Base-by-base conservation (phyloP, 257 asterid species). In the Ligustrum vulgare region DNA sequence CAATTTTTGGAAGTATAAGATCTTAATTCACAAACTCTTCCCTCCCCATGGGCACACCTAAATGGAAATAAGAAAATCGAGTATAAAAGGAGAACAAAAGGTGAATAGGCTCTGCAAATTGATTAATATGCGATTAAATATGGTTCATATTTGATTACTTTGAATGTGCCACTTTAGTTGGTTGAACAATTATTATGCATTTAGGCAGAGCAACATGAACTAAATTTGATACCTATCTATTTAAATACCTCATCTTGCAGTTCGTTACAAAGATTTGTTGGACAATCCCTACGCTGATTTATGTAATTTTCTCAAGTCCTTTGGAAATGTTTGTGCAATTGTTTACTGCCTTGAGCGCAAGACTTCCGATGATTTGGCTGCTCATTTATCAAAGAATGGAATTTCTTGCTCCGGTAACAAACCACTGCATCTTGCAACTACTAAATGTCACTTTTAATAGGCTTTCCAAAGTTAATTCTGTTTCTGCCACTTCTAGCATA, bases 301-400 rank as follows among this genome's bases (percentile, higher is more conserved):
- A 67, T 90, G 97, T 80, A 87, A 92, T 75, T 79, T 86, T 76
- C 94, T 94, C 49, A 92, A 90, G 83, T 92, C 98, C 70, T 79
- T 65, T 68, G 98, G 98, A 81, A 86, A 88, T 72, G 83, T 84
- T 54, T 92, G 98, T 72, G 97, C 96, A 8, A 94, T 94, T 79
- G 81, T 94, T 77, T 94, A 94, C 85, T 94, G 98, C 89, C 97
- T 94, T 80, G 97, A 94, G 85, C 97, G 98, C 76, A 70, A 90
- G 62, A 83, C 93, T 79, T 94, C 98, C 79, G 98, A 92, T 84
- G 92, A 87, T 80, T 80, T 94, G 83, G 98, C 97, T 68, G 74
- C 70, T 79, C 95, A 92, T 85, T 90, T 94, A 68, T 84, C 87
- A 69, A 75, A 49, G 66, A 77, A 79, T 33, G 98, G 97, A 82